A percentile compares a stretch with the other conserved stretches of the same genome.
phyloP scores from a whole-genome alignment of 2,329 filamentous ascomycete species.

The Stemphylium beticola region DNA sequence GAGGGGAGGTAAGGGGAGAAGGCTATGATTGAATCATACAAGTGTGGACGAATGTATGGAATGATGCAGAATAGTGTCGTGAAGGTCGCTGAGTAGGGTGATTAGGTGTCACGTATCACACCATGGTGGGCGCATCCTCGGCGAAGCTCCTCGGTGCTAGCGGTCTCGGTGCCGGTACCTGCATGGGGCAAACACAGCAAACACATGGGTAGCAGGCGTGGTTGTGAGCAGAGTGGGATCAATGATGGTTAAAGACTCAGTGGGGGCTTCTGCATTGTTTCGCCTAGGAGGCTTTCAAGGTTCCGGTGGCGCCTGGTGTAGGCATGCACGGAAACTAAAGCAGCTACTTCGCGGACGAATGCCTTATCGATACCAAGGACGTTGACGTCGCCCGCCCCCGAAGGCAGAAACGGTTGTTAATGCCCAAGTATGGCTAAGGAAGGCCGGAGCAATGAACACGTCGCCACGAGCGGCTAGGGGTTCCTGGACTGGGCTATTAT shows the following conservation, averaged over 20 bases:
- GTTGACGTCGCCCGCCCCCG: neutral
- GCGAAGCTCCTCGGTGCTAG: constrained; percentile 21
- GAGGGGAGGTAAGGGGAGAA: neutral
- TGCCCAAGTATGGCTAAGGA: neutral
- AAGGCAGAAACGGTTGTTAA: neutral
- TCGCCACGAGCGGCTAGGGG: constrained; percentile 2
- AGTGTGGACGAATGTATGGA: neutral
- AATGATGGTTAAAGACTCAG: neutral
- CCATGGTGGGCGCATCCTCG: constrained; percentile 37
- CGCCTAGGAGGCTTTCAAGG: no score
- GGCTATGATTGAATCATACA: constrained; percentile 26
- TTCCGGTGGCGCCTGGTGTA: neutral
- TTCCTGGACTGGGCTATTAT: neutral
- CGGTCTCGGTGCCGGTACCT: constrained; percentile 14
- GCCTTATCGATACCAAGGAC: neutral
- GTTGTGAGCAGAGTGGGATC: neutral
- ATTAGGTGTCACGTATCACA: constrained; percentile 34
- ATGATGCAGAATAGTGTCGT: constrained; percentile 15
- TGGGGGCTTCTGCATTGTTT: no score
- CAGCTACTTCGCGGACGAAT: neutral
- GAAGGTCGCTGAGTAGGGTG: constrained; percentile 6
- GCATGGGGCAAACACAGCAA: constrained; percentile 27
- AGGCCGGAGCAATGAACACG: neutral
- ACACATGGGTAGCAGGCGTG: neutral
- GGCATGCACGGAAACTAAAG: no score